Evolutionary conservation across 208 protist species (phyloP).

Genomic region (Acanthamoeba triangularis): DNA sequence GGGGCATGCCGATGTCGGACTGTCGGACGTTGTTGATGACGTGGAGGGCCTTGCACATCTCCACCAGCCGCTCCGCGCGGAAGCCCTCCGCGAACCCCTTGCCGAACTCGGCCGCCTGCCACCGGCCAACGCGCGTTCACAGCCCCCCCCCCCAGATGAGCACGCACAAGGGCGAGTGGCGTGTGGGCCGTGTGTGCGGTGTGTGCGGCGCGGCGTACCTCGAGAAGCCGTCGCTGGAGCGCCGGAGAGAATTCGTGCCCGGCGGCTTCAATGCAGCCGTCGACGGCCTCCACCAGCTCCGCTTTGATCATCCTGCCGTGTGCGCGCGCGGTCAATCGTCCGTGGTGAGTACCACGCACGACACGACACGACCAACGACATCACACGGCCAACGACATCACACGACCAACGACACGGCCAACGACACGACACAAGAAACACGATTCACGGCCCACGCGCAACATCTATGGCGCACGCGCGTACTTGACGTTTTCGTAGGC

Average conservation of each 20-base stretch:
- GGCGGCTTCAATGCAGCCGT: slow-evolving; percentile 94
- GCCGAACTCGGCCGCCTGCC: slow-evolving; percentile 95
- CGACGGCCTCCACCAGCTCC: slow-evolving; percentile 92
- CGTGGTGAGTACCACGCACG: not conserved
- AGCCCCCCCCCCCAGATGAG: not conserved
- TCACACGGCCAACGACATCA: not conserved
- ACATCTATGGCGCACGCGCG: no score
- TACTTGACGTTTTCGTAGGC: slow-evolving; percentile 7
- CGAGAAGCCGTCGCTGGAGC: slow-evolving; percentile 94
- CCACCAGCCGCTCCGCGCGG: slow-evolving; percentile 93
- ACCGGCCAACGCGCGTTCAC: not conserved
- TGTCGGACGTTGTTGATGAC: slow-evolving; percentile 94
- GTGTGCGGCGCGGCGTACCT: not conserved
- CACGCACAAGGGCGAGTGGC: not conserved
- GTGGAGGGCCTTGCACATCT: slow-evolving; percentile 92
- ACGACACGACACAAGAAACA: not conserved
- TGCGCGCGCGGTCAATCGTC: no score
- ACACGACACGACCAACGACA: not conserved
- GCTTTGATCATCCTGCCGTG: slow-evolving; percentile 61
- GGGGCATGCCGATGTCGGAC: slow-evolving; percentile 91
- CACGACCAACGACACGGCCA: not conserved
- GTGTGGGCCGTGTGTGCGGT: not conserved
- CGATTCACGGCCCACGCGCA: not conserved
- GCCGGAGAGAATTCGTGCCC: slow-evolving; percentile 92
- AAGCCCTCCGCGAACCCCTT: slow-evolving; percentile 95